Evolutionary conservation across 2,329 filamentous ascomycete genomes (phyloP).

Genomic region (Neopestalotiopsis sp.): DNA sequence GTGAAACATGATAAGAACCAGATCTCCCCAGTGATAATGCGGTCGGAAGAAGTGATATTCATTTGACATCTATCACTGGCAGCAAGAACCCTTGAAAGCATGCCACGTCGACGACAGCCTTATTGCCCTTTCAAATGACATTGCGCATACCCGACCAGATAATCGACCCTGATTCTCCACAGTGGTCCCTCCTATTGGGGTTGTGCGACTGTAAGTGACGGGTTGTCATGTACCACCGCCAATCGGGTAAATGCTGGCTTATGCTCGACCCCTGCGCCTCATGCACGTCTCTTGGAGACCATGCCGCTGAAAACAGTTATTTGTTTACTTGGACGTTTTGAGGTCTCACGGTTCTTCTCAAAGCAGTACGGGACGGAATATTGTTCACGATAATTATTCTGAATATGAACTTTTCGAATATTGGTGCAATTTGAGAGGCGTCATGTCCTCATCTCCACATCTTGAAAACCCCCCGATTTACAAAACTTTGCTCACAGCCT

Average conservation of each 20-base stretch:
- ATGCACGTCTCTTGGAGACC: not conserved
- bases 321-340: not conserved
- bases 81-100: too few relatives aligned
- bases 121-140: too few relatives aligned
- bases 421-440: not conserved
- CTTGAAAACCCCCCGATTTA: not conserved
- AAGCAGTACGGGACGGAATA: not conserved
- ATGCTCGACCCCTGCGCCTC: not conserved
- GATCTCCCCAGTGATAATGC: too few relatives aligned
- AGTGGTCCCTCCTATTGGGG: not conserved
- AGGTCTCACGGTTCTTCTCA: not conserved
- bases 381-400: not conserved
- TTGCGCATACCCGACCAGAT: too few relatives aligned
- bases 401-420: not conserved
- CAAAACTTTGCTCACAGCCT: not conserved
- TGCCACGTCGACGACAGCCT: too few relatives aligned
- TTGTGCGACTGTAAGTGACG: not conserved
- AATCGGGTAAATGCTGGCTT: not conserved
- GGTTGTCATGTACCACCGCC: not conserved
- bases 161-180: not conserved
- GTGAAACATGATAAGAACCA: too few relatives aligned
- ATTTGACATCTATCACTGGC: too few relatives aligned
- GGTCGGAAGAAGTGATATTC: too few relatives aligned
- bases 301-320: not conserved
- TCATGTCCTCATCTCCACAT: not conserved